Percentiles rank a stretch among this genome's conserved stretches.
Conservation (phyloP, 164 flowering plant species). For the Houttuynia cordata region DNA sequence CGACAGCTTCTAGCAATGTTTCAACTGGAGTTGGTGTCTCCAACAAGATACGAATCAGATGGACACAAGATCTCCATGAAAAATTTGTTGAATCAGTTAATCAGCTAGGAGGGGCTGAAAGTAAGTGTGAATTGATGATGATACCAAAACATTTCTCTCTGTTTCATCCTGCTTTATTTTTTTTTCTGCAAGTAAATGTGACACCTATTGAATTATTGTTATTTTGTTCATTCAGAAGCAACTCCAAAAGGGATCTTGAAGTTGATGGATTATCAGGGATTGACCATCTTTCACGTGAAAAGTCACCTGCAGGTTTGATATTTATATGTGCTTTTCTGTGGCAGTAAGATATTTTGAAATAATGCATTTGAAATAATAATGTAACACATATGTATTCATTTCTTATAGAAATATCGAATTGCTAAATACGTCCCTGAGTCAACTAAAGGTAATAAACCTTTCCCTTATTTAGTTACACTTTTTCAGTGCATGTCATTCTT, state of each 20-base stretch:
- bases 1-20: constrained; percentile 13
- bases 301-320: constrained; percentile 77
- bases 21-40: constrained; percentile 23
- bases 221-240: constrained; percentile 39
- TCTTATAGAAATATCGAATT: constrained; percentile 68
- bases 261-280: constrained; percentile 72
- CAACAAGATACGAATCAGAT: constrained; percentile 68
- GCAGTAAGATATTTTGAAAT: no score
- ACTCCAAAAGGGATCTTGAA: constrained; percentile 88
- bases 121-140: constrained; percentile 29
- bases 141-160: background rate
- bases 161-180: background rate
- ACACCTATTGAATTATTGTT: background rate
- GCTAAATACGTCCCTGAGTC: constrained; percentile 68
- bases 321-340: background rate
- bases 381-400: background rate
- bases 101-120: constrained; percentile 86
- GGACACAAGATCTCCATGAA: constrained; percentile 89
- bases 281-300: constrained; percentile 88
- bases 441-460: constrained; percentile 31
- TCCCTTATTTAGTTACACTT: no score
- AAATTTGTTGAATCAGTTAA: constrained; percentile 77
- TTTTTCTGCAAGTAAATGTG: constrained; percentile 1
- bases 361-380: no score
- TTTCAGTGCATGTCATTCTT: no score